These are phyloP conservation scores for Keithomyces neogunnii DNA, from an alignment of 2,329 filamentous ascomycete genomes.

Conservation along the genomic window DNA sequence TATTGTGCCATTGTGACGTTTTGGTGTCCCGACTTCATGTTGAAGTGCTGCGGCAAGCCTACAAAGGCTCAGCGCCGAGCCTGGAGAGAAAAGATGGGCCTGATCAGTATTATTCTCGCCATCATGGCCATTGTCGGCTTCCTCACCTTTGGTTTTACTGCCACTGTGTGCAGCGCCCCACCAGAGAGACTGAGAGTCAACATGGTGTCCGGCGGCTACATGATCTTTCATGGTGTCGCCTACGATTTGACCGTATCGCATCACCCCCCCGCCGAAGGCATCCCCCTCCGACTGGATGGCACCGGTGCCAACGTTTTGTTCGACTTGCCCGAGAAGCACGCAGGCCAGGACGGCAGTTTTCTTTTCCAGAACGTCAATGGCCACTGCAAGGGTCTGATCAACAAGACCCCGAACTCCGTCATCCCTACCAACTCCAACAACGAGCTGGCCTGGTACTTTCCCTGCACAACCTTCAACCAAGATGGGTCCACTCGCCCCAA, in stretches of 20 bases:
- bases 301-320: constrained; percentile 71
- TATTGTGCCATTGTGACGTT: constrained; percentile 94
- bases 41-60: constrained; percentile 78
- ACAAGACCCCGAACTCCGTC: constrained; percentile 57
- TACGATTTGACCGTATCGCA: constrained; percentile 72
- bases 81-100: constrained; percentile 96
- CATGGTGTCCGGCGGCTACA: constrained; percentile 70
- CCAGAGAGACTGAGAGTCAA: constrained; percentile 71
- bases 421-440: constrained; percentile 67
- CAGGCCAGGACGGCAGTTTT: constrained; percentile 91
- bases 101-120: constrained; percentile 84
- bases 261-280: constrained; percentile 74
- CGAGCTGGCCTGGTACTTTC: constrained; percentile 92
- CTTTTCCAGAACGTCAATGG: constrained; percentile 98
- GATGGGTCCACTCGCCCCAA: constrained; percentile 81
- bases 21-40: constrained; percentile 80
- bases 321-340: constrained; percentile 72
- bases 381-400: constrained; percentile 88
- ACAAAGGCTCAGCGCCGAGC: constrained; percentile 81
- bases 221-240: constrained; percentile 93
- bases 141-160: constrained; percentile 92
- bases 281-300: constrained; percentile 45
- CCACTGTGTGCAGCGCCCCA: constrained; percentile 71
- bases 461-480: constrained; percentile 84
- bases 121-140: constrained; percentile 90